Conservation (phyloP, 2,329 filamentous ascomycete species). For the Plectosphaerella cucumerina region DNA sequence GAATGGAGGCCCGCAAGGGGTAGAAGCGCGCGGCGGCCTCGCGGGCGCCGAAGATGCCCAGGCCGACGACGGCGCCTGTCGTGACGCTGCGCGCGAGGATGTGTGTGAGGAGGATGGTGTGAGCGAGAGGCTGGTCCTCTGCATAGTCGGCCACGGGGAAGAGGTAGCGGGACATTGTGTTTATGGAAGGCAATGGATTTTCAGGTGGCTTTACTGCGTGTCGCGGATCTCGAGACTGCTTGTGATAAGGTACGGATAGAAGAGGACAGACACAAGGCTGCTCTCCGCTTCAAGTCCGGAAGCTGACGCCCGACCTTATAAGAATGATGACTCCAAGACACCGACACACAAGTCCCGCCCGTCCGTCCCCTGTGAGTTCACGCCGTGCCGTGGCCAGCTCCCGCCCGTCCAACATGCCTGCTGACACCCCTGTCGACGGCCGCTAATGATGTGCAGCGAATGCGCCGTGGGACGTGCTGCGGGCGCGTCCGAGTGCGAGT, state of each 20-base stretch:
- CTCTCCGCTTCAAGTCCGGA: no score
- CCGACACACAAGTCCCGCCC: no score
- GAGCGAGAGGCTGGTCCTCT: slow-evolving; percentile 56
- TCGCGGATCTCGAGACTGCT: no score
- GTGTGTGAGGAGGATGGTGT: slow-evolving; percentile 54
- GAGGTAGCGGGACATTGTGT: slow-evolving; percentile 50
- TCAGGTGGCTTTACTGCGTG: neutral
- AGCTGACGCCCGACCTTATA: no score
- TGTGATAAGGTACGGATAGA: no score
- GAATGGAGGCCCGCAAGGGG: neutral
- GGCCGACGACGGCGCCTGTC: slow-evolving; percentile 45
- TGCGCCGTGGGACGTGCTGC: no score
- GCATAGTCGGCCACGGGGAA: slow-evolving; percentile 53
- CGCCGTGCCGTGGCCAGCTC: neutral
- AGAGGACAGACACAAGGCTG: no score
- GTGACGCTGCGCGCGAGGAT: slow-evolving; percentile 53
- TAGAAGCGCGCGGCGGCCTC: slow-evolving; percentile 20
- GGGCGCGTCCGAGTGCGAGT: neutral
- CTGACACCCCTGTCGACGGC: no score
- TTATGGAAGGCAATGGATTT: neutral
- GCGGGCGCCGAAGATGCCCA: slow-evolving; percentile 29
- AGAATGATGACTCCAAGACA: no score
- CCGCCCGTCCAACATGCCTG: neutral
- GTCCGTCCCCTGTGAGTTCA: no score
- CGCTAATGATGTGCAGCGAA: neutral